phyloP scores from a whole-genome alignment of 352 stramenopile genomes.

The Blastocystis sp. region DNA sequence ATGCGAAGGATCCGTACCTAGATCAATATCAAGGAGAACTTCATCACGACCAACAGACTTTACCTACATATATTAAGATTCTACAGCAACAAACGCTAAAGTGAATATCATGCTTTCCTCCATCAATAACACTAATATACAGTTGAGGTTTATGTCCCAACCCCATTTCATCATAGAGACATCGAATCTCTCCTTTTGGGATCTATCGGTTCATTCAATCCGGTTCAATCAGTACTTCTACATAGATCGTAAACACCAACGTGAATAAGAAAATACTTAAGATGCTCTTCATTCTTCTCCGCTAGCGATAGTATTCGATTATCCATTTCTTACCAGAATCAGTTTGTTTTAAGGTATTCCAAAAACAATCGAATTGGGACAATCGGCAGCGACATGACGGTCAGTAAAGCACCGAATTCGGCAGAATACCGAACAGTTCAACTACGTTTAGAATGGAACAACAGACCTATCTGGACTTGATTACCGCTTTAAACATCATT shows the following conservation, averaged over 20 bases:
- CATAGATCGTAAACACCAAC: too few relatives aligned
- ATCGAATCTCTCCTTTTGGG: constrained; percentile 21
- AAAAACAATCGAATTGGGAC: too few relatives aligned
- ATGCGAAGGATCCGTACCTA: constrained; percentile 44
- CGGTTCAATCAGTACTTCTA: too few relatives aligned
- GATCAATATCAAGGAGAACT: neutral
- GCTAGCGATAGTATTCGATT: too few relatives aligned
- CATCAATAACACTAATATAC: constrained; percentile 41
- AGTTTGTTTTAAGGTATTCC: too few relatives aligned
- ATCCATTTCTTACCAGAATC: too few relatives aligned
- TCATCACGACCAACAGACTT: constrained; percentile 30
- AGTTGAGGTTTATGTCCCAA: constrained; percentile 47
- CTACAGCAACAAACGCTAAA: neutral
- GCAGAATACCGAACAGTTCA: too few relatives aligned
- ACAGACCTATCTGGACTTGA: constrained; percentile 14
- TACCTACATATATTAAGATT: neutral
- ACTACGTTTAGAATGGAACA: neutral
- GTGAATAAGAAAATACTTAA: too few relatives aligned
- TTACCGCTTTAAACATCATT: constrained; percentile 7
- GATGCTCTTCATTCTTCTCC: too few relatives aligned
- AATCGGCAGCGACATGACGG: too few relatives aligned
- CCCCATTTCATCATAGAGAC: constrained; percentile 51
- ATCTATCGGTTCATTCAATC: neutral
- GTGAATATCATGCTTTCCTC: constrained; percentile 58
- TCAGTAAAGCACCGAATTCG: too few relatives aligned